Evolutionary conservation across 441 rosid species (phyloP).

Genomic region (Pelargonium australe): DNA sequence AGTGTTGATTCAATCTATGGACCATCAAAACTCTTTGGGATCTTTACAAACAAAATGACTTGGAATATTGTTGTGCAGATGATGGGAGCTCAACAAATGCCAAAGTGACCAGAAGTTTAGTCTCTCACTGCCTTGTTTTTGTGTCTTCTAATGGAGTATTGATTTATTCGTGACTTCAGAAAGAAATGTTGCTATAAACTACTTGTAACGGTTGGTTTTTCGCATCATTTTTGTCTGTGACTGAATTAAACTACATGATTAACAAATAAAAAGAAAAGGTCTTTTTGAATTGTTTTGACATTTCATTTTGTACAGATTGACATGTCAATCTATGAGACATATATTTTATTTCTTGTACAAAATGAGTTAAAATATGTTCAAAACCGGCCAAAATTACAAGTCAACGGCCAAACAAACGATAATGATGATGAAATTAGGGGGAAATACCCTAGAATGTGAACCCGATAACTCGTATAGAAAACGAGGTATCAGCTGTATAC

Average conservation of each 20-base stretch:
- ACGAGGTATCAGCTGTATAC: too few species aligned
- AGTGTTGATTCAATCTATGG: not conserved
- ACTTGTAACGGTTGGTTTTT: not conserved
- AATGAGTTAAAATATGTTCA: too few species aligned
- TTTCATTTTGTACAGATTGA: too few species aligned
- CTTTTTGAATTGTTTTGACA: too few species aligned
- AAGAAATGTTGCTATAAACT: not conserved
- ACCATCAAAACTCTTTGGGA: not conserved
- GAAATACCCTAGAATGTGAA: too few species aligned
- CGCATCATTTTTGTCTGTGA: constrained; percentile 10
- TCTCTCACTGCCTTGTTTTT: not conserved
- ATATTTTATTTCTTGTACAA: too few species aligned
- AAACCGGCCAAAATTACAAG: too few species aligned
- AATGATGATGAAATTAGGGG: too few species aligned
- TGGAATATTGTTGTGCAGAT: constrained; percentile 41
- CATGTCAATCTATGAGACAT: too few species aligned
- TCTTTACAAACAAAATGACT: not conserved
- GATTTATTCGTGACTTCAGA: not conserved
- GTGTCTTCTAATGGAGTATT: constrained; percentile 5
- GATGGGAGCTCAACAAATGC: constrained; percentile 40
- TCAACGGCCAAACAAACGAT: too few species aligned
- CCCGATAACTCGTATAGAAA: too few species aligned
- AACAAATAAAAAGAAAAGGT: not conserved
- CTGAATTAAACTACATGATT: not conserved
- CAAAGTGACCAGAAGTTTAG: not conserved